Base-by-base conservation (phyloP, 106 monocot genomes). In the Allium sativum region DNA sequence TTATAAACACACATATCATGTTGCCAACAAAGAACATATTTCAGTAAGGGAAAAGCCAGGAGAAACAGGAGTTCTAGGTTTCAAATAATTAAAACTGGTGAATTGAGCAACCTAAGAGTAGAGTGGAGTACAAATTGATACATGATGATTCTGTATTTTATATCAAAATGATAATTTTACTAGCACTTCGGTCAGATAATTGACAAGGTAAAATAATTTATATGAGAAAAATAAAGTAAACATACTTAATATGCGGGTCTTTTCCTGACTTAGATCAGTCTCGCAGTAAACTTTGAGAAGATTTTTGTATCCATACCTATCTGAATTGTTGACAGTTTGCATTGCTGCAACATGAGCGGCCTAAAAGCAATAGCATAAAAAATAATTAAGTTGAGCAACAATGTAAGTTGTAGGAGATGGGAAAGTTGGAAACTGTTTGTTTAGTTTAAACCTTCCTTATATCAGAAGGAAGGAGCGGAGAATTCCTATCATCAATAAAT, bases 261-360 rank as follows among this genome's bases (percentile, higher is more conserved):
- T 96, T 70, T 96, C 96, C 74, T 85, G 77, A 52, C 90, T 80
- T 48, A 87, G 53, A 73, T 84, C 84, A 6, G 80, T 72, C 52
- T 96, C 84, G 66, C 80, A 75, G 52, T 84, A 96, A 51, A 96
- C 53, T 61, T 69, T 88, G 47, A 96, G 63, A 65, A 96, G 84
- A 62, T 82, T 82, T 16, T 88, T 79, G 72, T 80, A 96, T 41
- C 87, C 80, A 21, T 72, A 91, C 70, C 61, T 91, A 55, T 81
- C 72, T 52, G 82, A 66, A 15, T 19, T 44, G 13, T 56, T 78
- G 45, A 70, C 81, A 47, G 41, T 66, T 58, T 58, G 73, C 79
- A 96, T 96, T 55, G 88, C 82, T 55, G 80, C 79, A 70, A 88
- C 66, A 73, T 91, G 91, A 65, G 96, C 82, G 61, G 96, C 87